Conservation (phyloP, 192 early-diverging fungal genomes). For the Coemansia sp. region DNA sequence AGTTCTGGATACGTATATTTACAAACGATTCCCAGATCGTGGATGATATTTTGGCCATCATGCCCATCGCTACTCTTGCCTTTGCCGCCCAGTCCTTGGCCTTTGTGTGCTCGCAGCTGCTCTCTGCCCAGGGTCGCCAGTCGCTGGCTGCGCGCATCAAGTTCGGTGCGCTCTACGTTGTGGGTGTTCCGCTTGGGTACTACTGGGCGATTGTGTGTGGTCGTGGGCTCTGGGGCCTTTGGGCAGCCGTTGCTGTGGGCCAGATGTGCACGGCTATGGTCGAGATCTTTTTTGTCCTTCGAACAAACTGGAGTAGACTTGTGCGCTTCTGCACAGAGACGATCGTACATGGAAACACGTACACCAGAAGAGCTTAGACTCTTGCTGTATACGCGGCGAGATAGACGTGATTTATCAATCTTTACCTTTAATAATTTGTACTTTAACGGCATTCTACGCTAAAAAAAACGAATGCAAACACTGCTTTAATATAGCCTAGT, state of each 20-base stretch:
- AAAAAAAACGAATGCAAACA: no score
- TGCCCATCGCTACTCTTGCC: slow-evolving; percentile 26
- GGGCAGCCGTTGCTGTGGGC: slow-evolving; percentile 57
- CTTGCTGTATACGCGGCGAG: no score
- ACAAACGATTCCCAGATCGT: slow-evolving; percentile 34
- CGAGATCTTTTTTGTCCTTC: slow-evolving; percentile 26
- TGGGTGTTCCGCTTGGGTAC: slow-evolving; percentile 59
- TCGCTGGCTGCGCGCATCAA: slow-evolving; percentile 55
- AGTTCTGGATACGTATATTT: slow-evolving; percentile 55
- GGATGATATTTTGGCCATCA: background rate
- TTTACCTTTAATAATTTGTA: background rate
- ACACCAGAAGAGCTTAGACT: background rate
- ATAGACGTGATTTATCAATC: no score
- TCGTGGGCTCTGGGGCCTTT: slow-evolving; percentile 66
- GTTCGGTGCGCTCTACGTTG: slow-evolving; percentile 47
- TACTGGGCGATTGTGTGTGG: slow-evolving; percentile 53
- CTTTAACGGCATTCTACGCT: no score
- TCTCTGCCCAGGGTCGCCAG: slow-evolving; percentile 59
- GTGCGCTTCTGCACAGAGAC: slow-evolving; percentile 25
- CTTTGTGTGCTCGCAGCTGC: slow-evolving; percentile 59
- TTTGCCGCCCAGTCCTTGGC: slow-evolving; percentile 54
- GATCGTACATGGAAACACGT: slow-evolving; percentile 7
- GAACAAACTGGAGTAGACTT: slow-evolving; percentile 35
- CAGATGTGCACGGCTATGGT: slow-evolving; percentile 28
- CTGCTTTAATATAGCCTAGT: no score